Evolutionary conservation across 2,329 filamentous ascomycete genomes (phyloP), one percentile per base, ranked within the genome.

Genomic region (Hypoxylon sp.): DNA sequence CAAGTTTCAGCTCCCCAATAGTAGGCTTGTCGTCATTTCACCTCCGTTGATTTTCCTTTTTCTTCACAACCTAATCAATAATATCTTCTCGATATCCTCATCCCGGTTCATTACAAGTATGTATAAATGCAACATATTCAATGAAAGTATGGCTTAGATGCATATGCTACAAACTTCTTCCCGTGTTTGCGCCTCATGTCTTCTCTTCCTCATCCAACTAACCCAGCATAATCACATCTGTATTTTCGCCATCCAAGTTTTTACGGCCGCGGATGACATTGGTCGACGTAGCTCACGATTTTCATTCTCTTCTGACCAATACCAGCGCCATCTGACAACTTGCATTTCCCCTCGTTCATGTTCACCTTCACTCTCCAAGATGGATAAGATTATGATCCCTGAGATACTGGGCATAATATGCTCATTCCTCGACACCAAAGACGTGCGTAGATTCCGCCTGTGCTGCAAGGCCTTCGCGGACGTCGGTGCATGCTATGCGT

Each of bases 401-500:
- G 73, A 74, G 52, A 66, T 75, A 24, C 13, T 72, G 8, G 68
- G 68, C 48, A 53, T 68, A n/a, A 59, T 75, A n/a, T 74, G 70
- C 59, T 71, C 70, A 15, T 68, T 66, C 41, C 62, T 75, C 15
- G 57, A 62, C 7, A 57, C 68, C 22, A 59, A 71, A 28, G 71
- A 74, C 30, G 32, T 74, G 6, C 58, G 65, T 34, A 67, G 59
- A 20, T 73, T 74, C 34, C 73, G 73, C 5, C 69, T 73, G 7
- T 70, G 69, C 39, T 65, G 64, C 47, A 70, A 54, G 41, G 30
- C 59, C 2, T 73, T 72, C 37, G 71, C 71, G 8, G 67, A 71
- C 37, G 60, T 70, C 26, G 72, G 67, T 15, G 72, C 71, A 6
- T 59, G 65, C 37, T 70, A 70, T 82, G 60, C 87, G 82, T 55